Conservation (phyloP, 2,329 filamentous ascomycete species). For the Saccharata proteae region DNA sequence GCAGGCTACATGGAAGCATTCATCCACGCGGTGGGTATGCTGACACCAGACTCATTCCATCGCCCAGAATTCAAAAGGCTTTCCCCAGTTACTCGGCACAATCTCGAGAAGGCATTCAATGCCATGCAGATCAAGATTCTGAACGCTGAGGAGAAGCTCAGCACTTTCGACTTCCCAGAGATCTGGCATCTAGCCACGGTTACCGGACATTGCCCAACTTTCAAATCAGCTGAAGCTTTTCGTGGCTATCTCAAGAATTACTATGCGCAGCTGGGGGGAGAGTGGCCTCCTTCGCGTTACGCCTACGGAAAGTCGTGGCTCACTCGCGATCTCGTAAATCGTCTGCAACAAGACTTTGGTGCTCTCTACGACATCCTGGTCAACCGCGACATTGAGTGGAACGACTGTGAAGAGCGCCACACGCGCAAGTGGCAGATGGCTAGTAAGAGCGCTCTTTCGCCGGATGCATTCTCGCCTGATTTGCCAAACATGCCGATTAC, state of each 20-base stretch:
- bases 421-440: constrained; percentile 55
- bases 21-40: constrained; percentile 53
- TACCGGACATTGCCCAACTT: constrained; percentile 30
- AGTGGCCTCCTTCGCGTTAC: constrained; percentile 58
- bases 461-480: constrained; percentile 28
- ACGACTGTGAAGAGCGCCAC: constrained; percentile 47
- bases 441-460: constrained; percentile 12
- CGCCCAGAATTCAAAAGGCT: constrained; percentile 45
- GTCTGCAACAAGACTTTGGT: constrained; percentile 54
- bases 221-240: constrained; percentile 46
- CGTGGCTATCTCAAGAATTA: constrained; percentile 48
- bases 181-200: constrained; percentile 38
- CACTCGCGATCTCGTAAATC: constrained; percentile 43
- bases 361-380: constrained; percentile 60
- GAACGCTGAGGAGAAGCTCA: constrained; percentile 49
- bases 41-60: constrained; percentile 31
- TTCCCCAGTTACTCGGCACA: constrained; percentile 49
- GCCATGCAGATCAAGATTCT: constrained; percentile 52
- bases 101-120: constrained; percentile 50
- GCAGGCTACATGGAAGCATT: constrained; percentile 58
- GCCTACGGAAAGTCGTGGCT: constrained; percentile 49
- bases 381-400: constrained; percentile 54
- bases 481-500: constrained; percentile 48
- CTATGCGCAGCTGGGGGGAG: constrained; percentile 44
- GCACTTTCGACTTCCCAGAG: constrained; percentile 47